Base-by-base conservation (phyloP, 371 early-diverging fungal species). In the Blakeslea trispora region DNA sequence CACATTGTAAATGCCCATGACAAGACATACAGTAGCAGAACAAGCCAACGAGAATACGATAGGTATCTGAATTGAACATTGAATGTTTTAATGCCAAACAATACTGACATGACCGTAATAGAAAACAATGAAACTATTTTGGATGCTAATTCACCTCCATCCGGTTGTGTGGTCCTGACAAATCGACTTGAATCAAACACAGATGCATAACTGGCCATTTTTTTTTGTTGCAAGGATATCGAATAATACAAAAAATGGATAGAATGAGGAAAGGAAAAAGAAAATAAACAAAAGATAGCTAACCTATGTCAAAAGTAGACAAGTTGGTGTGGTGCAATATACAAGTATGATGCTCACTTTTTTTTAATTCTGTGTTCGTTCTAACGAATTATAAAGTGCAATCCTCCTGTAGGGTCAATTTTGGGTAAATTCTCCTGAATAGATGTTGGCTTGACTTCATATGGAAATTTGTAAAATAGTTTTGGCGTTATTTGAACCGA, bases 1-100 rank as follows among this genome's bases (percentile, higher is more conserved):
- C 47, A 42, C 1, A 39, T 17, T 2, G 56, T 55, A 40, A 67
- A 67, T 37, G 63, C 46, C 67, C 67, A 67, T n/a, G 63, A 61
- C 23, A 62, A 28, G 9, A 56, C 4, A 28, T 67, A 67, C 7
- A 67, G 51, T 15, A 31, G 10, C 19, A 63, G 21, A 0, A 63
- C 59, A 3, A 67, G 43, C 59, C 67, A 61, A 32, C 54, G 50
- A 7, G 63, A 62, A 49, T 58, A 67, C 4, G 67, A 45, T 6
- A 67, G n/a, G 15, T 61, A 67, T 40, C 47, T 57, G 31, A 51
- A 63, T 17, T 67, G 57, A 5, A 67, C 52, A 44, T 59, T 55
- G 31, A 22, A 58, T 15, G 62, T 63, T 22, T 67, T 67, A 1
- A 55, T 43, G 5, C 67, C 67, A 41, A 67, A 58, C 11, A 67